phyloP scores from a whole-genome alignment of 2,329 filamentous ascomycete genomes.

The Malbranchea zuffiana region DNA sequence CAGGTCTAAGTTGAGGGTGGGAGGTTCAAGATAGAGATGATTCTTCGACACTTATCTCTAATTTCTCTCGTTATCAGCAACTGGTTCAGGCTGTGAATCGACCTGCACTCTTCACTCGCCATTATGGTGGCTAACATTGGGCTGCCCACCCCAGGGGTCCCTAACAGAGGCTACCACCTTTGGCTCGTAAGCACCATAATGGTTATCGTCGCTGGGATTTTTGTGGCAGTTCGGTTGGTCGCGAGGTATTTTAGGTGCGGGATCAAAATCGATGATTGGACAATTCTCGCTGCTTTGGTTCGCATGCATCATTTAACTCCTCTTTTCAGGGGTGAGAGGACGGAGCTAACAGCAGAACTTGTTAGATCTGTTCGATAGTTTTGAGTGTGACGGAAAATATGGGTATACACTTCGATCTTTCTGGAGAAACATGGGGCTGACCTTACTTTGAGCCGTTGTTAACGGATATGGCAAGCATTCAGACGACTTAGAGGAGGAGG shows the following conservation, averaged over 20 bases:
- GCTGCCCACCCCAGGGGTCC: conserved; percentile 12
- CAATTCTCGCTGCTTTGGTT: conserved; percentile 9
- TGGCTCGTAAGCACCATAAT: conserved; percentile 11
- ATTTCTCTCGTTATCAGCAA: no score
- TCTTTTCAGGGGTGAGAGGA: background rate
- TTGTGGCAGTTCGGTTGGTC: conserved; percentile 8
- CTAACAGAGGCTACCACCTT: conserved; percentile 17
- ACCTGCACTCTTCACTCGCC: no score
- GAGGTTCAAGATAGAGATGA: no score
- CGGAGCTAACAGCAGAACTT: conserved; percentile 1
- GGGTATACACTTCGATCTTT: conserved; percentile 1
- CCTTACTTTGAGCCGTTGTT: conserved; percentile 4
- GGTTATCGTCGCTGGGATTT: conserved; percentile 7
- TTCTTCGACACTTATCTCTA: no score
- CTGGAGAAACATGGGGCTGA: background rate
- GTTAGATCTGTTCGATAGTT: conserved; percentile 5
- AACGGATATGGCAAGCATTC: conserved; percentile 10
- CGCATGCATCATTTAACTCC: background rate
- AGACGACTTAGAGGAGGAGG: background rate
- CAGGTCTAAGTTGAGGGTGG: no score
- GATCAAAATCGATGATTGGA: conserved; percentile 10
- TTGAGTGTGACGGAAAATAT: conserved; percentile 6
- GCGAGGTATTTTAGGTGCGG: conserved; percentile 10
- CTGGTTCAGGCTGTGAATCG: no score
- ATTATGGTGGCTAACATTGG: conserved; percentile 12